Percentiles rank a stretch among this genome's conserved stretches.
Conservation (phyloP, 2,329 filamentous ascomycete species). For the Ilyonectria destructans region DNA sequence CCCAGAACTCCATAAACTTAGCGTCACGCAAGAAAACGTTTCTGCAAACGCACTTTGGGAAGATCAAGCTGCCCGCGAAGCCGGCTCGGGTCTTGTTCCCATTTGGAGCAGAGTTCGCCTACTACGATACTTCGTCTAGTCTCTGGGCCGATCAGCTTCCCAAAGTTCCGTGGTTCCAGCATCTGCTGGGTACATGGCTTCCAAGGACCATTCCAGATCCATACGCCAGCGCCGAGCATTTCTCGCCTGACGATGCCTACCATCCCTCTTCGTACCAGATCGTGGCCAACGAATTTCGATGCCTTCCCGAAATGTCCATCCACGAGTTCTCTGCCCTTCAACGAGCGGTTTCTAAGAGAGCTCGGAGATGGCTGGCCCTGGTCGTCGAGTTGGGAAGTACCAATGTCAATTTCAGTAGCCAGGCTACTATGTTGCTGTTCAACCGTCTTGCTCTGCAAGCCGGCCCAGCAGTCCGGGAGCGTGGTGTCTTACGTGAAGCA, state of each 20-base stretch:
- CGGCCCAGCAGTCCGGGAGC: slow-evolving; percentile 61
- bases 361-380: slow-evolving; percentile 66
- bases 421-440: slow-evolving; percentile 66
- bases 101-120: slow-evolving; percentile 39
- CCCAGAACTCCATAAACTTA: slow-evolving; percentile 28
- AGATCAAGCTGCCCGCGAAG: slow-evolving; percentile 35
- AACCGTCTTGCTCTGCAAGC: slow-evolving; percentile 68
- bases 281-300: slow-evolving; percentile 65
- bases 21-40: slow-evolving; percentile 48
- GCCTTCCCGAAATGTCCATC: slow-evolving; percentile 62
- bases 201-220: slow-evolving; percentile 38
- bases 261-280: slow-evolving; percentile 70
- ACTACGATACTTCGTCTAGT: slow-evolving; percentile 31
- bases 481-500: slow-evolving; percentile 58
- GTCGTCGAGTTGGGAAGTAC: slow-evolving; percentile 67
- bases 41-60: slow-evolving; percentile 47
- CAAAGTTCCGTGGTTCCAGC: slow-evolving; percentile 23
- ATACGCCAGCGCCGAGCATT: background rate
- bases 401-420: slow-evolving; percentile 73
- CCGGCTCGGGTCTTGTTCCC: slow-evolving; percentile 29
- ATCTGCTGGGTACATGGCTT: slow-evolving; percentile 47
- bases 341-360: slow-evolving; percentile 61
- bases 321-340: slow-evolving; percentile 71
- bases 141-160: slow-evolving; percentile 38
- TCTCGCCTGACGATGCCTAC: slow-evolving; percentile 13